Base-by-base conservation (phyloP, 179 eudicot genomes). In the Corrigiola litoralis region DNA sequence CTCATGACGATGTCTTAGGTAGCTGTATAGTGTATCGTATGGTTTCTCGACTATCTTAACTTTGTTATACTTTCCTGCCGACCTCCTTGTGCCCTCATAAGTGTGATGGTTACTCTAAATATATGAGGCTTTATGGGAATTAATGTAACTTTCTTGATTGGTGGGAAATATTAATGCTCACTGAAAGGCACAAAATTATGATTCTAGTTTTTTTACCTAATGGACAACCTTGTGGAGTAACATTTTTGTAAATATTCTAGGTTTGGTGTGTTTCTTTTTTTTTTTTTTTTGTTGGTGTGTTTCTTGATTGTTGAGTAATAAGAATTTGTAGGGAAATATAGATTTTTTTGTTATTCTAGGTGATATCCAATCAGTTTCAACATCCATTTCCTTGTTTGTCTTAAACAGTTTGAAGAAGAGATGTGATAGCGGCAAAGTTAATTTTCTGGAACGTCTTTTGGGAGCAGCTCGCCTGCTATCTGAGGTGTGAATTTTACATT, bases 381-480 rank as follows among this genome's bases (percentile, higher is more conserved):
- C 53, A 34, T n/a, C 20, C 7, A 27, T 27, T 36, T 61, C 45
- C 2, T 32, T n/a, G 6, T 25, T 42, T 44, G 32, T 38, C 34
- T 32, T 54, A 28, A 34, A 56, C 75, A 92, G 98, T 83, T 84
- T 92, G 78, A 92, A 90, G 82, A 80, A 70, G 66, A 85, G 74
- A 74, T 42, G 70, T 27, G 78, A 72, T 32, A 69, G 73, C 48
- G 84, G 84, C 36, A 90, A 81, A 56, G 69, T 71, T 71, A 87
- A 77, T 70, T 85, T 92, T 61, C 31, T 90, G 79, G 90, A 85
- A 72, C 83, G 90, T 17, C 86, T 90, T 57, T 31, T 75, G 40
- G 98, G 97, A 72, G 86, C 81, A 36, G 87, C 90, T 44, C 92
- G 97, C 33, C 71, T 92, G 32, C 75, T 92, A 23, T 90, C 95